Base-by-base conservation (phyloP, 2,329 filamentous ascomycete species). In the Periconia sp. region DNA sequence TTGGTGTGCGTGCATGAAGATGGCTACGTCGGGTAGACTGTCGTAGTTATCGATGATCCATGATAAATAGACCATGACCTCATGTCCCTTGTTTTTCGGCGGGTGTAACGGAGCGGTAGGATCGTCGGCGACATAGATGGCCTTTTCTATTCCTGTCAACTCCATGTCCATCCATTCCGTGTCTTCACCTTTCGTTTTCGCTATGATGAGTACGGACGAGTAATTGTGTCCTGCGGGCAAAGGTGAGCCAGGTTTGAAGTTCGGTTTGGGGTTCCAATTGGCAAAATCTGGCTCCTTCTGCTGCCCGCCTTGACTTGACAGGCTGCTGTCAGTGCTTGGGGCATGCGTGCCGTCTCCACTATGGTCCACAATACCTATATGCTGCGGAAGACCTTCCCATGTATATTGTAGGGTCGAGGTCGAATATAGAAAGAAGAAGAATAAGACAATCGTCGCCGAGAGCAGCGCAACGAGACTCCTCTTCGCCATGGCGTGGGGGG, bases 21-120 rank as follows among this genome's bases (percentile, higher is more conserved):
- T 77, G 22, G 73, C 72, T 47, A 84, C 73, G 40, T 83, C 80
- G 2, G 81, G 76, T 4, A 86, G 73, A 3, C 72, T 56, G 48
- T 85, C 74, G 67, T 86, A 86, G 61, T 80, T 76, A 59, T 84
- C 80, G 55, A 83, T 77, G 55, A 86, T 76, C 64, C 82, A 85
- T 26, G 75, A 79, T 25, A 84, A 72, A 59, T 86, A 85, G 6
- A 82, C 76, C 68, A 82, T 79, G 23, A 80, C 82, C 65, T 86
- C 83, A 55, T 83, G 79, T 23, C 83, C 83, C 62, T 83, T 83
- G 56, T 81, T 80, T 42, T 75, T 73, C 0, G 78, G 78, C 1
- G 79, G 75, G 45, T 78, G 77, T 16, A 77, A 69, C 11, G 65
- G 59, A 3, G 77, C 77, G 1, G 56, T 61, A 5, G 68, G 66